phyloP scores from a whole-genome alignment of 1,284 basidiomycete genomes.

The Xerocomus amazonicus region DNA sequence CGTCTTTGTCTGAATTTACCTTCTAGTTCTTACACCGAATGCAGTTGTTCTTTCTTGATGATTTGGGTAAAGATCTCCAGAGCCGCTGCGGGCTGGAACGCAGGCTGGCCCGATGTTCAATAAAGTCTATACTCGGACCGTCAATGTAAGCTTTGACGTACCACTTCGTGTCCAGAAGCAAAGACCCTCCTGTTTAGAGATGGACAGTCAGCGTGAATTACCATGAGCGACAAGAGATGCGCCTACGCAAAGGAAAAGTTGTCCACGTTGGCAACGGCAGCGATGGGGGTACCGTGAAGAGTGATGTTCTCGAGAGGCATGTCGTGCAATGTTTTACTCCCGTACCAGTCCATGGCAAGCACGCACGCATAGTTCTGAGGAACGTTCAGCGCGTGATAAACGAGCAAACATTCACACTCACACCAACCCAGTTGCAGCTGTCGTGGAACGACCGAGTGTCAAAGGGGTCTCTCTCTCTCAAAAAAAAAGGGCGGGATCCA shows the following conservation, averaged over 20 bases:
- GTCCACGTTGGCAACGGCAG: constrained; percentile 59
- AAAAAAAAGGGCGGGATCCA: not conserved
- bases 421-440: constrained; percentile 66
- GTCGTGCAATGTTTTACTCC: constrained; percentile 44
- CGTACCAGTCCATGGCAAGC: constrained; percentile 62
- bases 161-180: constrained; percentile 57
- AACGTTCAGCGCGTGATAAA: not conserved
- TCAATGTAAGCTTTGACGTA: constrained; percentile 35
- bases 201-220: not conserved
- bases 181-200: constrained; percentile 43
- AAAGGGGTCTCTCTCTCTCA: not conserved
- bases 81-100: constrained; percentile 54
- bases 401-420: constrained; percentile 2
- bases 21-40: constrained; percentile 42
- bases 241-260: constrained; percentile 62
- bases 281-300: constrained; percentile 46
- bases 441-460: not conserved
- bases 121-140: not conserved
- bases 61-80: constrained; percentile 57
- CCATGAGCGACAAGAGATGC: not conserved
- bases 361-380: constrained; percentile 42
- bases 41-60: constrained; percentile 47
- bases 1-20: not conserved
- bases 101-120: constrained; percentile 39
- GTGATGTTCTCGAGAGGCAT: constrained; percentile 60